Evolutionary conservation across 441 rosid genomes (phyloP).

Genomic region (Manihot esculenta): DNA sequence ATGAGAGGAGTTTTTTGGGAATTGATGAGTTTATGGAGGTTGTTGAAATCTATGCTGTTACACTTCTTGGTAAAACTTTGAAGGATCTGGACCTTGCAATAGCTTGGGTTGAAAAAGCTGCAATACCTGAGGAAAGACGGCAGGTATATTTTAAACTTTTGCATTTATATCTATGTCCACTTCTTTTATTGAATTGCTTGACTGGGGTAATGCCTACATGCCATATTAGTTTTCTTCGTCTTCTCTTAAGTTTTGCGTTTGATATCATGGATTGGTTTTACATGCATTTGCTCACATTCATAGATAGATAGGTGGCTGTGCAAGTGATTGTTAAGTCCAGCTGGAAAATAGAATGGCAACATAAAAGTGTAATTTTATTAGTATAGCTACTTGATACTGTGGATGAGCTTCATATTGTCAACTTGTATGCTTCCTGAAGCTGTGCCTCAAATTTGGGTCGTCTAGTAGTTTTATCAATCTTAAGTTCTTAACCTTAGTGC

Average conservation of each 20-base stretch:
- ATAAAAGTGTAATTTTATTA: not conserved
- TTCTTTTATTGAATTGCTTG: not conserved
- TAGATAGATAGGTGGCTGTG: not conserved
- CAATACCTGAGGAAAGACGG: slow-evolving; percentile 65
- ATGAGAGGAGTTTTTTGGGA: slow-evolving; percentile 39
- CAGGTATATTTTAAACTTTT: slow-evolving; percentile 45
- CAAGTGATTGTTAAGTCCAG: not conserved
- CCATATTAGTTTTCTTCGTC: not conserved
- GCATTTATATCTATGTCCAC: slow-evolving; percentile 1
- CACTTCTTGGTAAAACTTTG: slow-evolving; percentile 54
- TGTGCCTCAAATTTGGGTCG: not conserved
- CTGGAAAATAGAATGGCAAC: not conserved
- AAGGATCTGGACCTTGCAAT: slow-evolving; percentile 55
- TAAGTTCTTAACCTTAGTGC: not conserved
- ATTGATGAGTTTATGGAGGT: slow-evolving; percentile 55
- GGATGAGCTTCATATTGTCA: not conserved
- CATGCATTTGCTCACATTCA: not conserved
- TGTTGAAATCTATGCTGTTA: slow-evolving; percentile 65
- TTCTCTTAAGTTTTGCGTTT: not conserved
- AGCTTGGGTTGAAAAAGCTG: slow-evolving; percentile 80
- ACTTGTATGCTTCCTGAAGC: not conserved
- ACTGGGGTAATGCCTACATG: not conserved
- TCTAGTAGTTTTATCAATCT: not conserved
- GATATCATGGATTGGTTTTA: not conserved
- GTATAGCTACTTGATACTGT: not conserved